Evolutionary conservation across 2,329 filamentous ascomycete genomes (phyloP).

Genomic region (Venturia nashicola): DNA sequence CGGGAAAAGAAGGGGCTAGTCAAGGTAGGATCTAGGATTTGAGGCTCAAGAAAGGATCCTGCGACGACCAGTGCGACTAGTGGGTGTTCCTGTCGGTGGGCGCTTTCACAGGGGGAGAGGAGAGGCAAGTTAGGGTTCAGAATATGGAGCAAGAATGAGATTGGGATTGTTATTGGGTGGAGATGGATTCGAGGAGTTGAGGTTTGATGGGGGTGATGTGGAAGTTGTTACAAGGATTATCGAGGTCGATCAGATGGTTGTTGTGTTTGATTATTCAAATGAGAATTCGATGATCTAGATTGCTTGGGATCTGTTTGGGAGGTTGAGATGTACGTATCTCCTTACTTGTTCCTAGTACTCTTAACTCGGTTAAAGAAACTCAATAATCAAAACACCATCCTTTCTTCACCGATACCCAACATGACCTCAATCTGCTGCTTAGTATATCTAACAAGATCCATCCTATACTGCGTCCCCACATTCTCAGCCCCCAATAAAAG

Average conservation of each 20-base stretch:
- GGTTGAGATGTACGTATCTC: background rate
- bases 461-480: background rate
- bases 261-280: background rate
- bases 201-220: conserved; percentile 31
- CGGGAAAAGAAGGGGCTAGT: conserved; percentile 15
- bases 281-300: background rate
- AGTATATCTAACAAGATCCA: background rate
- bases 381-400: too few species aligned
- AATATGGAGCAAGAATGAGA: conserved; percentile 36
- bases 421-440: background rate
- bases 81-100: conserved; percentile 31
- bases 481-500: background rate
- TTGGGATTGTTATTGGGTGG: conserved; percentile 31
- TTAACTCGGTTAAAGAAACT: background rate
- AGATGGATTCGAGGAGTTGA: conserved; percentile 26
- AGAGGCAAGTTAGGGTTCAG: conserved; percentile 22
- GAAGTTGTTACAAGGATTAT: conserved; percentile 22
- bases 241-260: background rate
- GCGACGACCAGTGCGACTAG: conserved; percentile 39
- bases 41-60: conserved; percentile 36
- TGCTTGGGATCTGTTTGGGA: background rate
- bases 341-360: background rate
- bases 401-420: background rate
- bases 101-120: conserved; percentile 22
- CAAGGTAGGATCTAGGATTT: conserved; percentile 48